These are phyloP conservation scores for Aureobasidium sp. DNA, from an alignment of 2,329 filamentous ascomycete genomes.

Conservation along the genomic window DNA sequence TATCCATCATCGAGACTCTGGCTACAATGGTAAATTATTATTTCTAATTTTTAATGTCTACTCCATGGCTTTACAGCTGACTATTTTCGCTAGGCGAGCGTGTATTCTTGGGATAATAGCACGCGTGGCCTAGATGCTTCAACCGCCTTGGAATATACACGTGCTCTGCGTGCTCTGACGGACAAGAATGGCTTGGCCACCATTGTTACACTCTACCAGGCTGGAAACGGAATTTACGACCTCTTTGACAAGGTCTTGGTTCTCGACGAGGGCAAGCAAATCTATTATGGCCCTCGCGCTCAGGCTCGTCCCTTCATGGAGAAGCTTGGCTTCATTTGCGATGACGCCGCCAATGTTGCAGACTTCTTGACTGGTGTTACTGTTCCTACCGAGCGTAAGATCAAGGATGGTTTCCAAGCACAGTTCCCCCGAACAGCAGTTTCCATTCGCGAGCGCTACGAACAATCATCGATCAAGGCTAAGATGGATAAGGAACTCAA, in stretches of 20 bases:
- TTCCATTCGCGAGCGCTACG: constrained; percentile 41
- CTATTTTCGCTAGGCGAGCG: too few relatives aligned
- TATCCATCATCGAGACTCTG: constrained; percentile 58
- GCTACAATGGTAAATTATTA: too few relatives aligned
- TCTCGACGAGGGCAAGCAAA: constrained; percentile 55
- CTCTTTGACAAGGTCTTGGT: constrained; percentile 63
- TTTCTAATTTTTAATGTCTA: too few relatives aligned
- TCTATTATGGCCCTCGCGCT: constrained; percentile 54
- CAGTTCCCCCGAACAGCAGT: constrained; percentile 36
- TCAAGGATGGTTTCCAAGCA: constrained; percentile 34
- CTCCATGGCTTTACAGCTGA: too few relatives aligned
- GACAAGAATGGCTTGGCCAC: constrained; percentile 51
- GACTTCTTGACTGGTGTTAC: constrained; percentile 60
- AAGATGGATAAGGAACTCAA: constrained; percentile 48
- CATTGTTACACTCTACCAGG: constrained; percentile 60
- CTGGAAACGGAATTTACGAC: constrained; percentile 60
- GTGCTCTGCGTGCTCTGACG: constrained; percentile 53
- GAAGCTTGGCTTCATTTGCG: constrained; percentile 52
- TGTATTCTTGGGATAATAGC: constrained; percentile 60
- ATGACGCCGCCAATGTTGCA: constrained; percentile 52
- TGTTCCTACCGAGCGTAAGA: constrained; percentile 42
- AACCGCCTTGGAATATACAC: constrained; percentile 50
- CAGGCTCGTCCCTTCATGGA: constrained; percentile 58
- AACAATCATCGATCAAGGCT: constrained; percentile 41
- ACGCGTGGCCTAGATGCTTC: constrained; percentile 58